Percentiles rank a stretch among this genome's conserved stretches.
Evolutionary conservation across 257 asterid genomes (phyloP).

Genomic region (Jaltomata sinuosa): DNA sequence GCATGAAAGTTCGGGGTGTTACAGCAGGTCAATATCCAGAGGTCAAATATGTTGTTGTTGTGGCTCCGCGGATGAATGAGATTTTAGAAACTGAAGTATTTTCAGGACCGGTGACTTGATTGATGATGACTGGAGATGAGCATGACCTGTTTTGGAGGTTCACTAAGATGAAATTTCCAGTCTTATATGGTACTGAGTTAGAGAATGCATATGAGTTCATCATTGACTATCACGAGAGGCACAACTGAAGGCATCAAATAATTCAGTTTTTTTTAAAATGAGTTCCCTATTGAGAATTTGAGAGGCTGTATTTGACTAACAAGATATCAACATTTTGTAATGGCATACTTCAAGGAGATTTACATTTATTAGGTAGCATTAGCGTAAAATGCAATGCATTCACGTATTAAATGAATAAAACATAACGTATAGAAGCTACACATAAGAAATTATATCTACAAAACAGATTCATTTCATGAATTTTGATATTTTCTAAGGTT

Average conservation of each 20-base stretch:
- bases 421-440: background rate
- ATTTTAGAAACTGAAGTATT: too few species aligned
- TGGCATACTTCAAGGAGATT: background rate
- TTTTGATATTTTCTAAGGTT: background rate
- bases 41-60: too few species aligned
- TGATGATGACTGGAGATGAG: too few species aligned
- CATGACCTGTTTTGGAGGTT: too few species aligned
- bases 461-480: background rate
- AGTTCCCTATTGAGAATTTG: background rate
- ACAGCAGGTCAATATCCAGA: too few species aligned
- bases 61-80: too few species aligned
- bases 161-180: too few species aligned
- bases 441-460: background rate
- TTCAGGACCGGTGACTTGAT: too few species aligned
- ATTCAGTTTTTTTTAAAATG: background rate
- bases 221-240: too few species aligned
- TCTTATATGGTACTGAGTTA: too few species aligned
- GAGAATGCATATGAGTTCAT: too few species aligned
- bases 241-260: background rate
- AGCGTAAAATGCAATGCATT: background rate
- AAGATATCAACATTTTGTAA: background rate
- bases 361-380: background rate
- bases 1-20: too few species aligned
- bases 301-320: background rate
- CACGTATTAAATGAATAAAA: background rate